phyloP scores from a whole-genome alignment of 768 basidiomycete genomes.

The Tylopilus felleus region DNA sequence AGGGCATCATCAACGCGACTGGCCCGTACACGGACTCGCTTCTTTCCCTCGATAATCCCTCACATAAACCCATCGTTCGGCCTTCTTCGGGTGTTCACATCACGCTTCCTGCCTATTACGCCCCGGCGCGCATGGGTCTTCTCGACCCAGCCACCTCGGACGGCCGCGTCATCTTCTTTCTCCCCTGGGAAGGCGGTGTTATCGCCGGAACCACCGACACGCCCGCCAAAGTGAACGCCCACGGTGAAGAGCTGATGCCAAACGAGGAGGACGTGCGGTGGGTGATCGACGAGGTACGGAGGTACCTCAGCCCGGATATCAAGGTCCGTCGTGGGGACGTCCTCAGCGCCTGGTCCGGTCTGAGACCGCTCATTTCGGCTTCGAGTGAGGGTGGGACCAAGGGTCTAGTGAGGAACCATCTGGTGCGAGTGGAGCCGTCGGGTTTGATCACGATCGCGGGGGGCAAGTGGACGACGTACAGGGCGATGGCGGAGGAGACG shows the following conservation, averaged over 20 bases:
- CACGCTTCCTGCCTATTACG: constrained; percentile 96
- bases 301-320: constrained; percentile 89
- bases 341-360: constrained; percentile 89
- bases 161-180: constrained; percentile 97
- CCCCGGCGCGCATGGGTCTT: constrained; percentile 91
- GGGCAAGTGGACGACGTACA: constrained; percentile 99
- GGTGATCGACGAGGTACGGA: constrained; percentile 90
- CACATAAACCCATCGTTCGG: constrained; percentile 83
- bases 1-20: constrained; percentile 96
- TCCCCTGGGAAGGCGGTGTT: constrained; percentile 97
- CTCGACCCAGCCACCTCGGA: constrained; percentile 95
- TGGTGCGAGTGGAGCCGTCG: constrained; percentile 77
- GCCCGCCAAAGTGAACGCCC: constrained; percentile 59
- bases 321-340: constrained; percentile 93
- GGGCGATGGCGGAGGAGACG: constrained; percentile 93
- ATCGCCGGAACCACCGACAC: constrained; percentile 97
- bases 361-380: constrained; percentile 87
- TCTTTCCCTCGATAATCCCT: constrained; percentile 73
- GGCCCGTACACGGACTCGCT: constrained; percentile 91
- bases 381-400: constrained; percentile 74
- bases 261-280: constrained; percentile 94
- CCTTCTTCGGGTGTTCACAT: constrained; percentile 94
- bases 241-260: constrained; percentile 65
- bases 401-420: constrained; percentile 88
- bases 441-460: constrained; percentile 93